Evolutionary conservation across 2,329 filamentous ascomycete species (phyloP).

Genomic region (Thielaviopsis punctulata): DNA sequence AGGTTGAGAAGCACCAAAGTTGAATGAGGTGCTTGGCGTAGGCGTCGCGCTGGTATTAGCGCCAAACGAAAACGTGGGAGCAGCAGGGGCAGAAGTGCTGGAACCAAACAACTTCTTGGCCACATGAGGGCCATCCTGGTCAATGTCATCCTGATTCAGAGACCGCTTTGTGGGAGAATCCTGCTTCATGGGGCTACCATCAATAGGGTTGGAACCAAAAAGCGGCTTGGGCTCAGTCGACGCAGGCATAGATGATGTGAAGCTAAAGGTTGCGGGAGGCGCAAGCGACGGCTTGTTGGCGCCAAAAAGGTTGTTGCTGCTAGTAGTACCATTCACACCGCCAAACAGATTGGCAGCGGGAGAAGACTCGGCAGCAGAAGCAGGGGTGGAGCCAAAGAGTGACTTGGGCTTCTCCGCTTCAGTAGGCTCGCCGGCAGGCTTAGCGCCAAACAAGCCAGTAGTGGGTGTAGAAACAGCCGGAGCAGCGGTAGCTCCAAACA

Average conservation of each 20-base stretch:
- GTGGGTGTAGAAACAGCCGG: slow-evolving; percentile 12
- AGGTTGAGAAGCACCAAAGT: slow-evolving; percentile 21
- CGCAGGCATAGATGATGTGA: slow-evolving; percentile 1
- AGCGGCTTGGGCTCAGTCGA: slow-evolving; percentile 19
- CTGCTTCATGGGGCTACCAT: slow-evolving; percentile 27
- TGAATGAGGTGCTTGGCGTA: slow-evolving; percentile 18
- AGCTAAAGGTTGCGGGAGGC: slow-evolving; percentile 7
- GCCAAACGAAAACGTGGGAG: slow-evolving; percentile 22
- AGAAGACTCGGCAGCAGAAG: slow-evolving; percentile 11
- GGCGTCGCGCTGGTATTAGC: slow-evolving; percentile 14
- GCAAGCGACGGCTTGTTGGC: slow-evolving; percentile 6
- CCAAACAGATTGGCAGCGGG: slow-evolving; percentile 5
- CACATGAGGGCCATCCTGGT: slow-evolving; percentile 11
- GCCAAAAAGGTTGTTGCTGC: slow-evolving; percentile 19
- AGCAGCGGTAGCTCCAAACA: slow-evolving; percentile 21
- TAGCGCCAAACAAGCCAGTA: slow-evolving; percentile 13
- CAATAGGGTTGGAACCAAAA: slow-evolving; percentile 23
- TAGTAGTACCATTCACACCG: not conserved
- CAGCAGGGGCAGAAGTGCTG: not conserved
- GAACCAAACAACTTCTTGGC: slow-evolving; percentile 14
- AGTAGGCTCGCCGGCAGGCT: not conserved
- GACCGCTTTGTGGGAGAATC: slow-evolving; percentile 15
- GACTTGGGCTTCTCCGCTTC: slow-evolving; percentile 14
- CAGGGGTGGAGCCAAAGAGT: slow-evolving; percentile 19
- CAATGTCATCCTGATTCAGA: slow-evolving; percentile 6